phyloP scores from a whole-genome alignment of 1,139 yeast genomes.

The Debaryomyces sp. region DNA sequence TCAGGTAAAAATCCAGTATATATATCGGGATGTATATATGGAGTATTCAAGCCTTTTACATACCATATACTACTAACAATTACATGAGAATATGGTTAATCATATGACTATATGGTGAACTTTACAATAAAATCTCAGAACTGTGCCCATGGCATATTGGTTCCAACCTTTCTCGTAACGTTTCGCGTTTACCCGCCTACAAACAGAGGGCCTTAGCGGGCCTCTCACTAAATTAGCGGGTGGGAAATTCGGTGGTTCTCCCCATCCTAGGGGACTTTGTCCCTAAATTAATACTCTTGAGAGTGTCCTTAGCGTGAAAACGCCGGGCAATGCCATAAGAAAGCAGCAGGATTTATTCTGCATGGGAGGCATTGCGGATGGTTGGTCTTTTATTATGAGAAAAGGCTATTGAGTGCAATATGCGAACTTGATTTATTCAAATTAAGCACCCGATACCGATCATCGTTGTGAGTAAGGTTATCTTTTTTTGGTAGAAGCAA shows the following conservation, averaged over 20 bases:
- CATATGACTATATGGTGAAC: not conserved
- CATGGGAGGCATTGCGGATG: slow-evolving; percentile 79
- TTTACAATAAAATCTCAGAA: not conserved
- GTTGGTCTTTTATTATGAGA: slow-evolving; percentile 53
- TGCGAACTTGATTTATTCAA: slow-evolving; percentile 52
- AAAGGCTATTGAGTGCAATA: slow-evolving; percentile 76
- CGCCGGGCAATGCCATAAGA: slow-evolving; percentile 80
- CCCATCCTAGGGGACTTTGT: slow-evolving; percentile 42
- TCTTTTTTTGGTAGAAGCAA: slow-evolving; percentile 16
- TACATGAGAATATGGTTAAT: not conserved
- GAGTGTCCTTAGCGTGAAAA: slow-evolving; percentile 69
- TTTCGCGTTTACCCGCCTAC: slow-evolving; percentile 73
- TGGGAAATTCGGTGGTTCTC: slow-evolving; percentile 87
- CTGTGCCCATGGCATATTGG: slow-evolving; percentile 29
- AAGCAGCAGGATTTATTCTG: slow-evolving; percentile 37
- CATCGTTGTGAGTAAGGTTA: slow-evolving; percentile 56
- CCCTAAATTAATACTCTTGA: slow-evolving; percentile 52
- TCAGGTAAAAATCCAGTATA: no score
- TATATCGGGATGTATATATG: no score
- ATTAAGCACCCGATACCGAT: slow-evolving; percentile 79
- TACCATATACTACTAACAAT: not conserved
- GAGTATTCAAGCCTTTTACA: no score
- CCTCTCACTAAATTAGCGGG: slow-evolving; percentile 45
- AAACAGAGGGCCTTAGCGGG: slow-evolving; percentile 31
- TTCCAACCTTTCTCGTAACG: slow-evolving; percentile 47